Evolutionary conservation across 495 filamentous ascomycete genomes (phyloP), one percentile per base, ranked within the genome.

Genomic region (Cercophora scortea): DNA sequence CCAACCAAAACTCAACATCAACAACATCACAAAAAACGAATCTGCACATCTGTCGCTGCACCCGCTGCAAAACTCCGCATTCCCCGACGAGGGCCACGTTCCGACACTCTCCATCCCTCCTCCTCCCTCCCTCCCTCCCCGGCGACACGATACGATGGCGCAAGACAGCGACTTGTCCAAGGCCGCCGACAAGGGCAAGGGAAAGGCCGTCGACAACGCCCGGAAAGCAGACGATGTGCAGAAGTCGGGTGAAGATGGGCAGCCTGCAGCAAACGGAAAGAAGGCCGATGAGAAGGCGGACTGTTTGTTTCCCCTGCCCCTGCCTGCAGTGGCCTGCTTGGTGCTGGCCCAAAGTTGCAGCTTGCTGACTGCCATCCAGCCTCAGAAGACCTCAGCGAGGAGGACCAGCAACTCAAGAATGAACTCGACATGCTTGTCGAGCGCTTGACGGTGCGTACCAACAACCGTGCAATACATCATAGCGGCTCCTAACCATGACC

Each of bases 341-440:
- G 49, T 56, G 10, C 1, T 32, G 1, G 17, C 2, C 11, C 49
- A 55, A n/a, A n/a, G n/a, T 6, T 10, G 19, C 35, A 17, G 18
- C 16, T 54, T 48, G 55, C 61, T 63, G 50, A 71, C 67, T 59
- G 44, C 47, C 8, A 17, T 35, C 19, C 51, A 59, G 51, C 55
- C 71, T 71, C 71, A 56, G 64, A 96, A 69, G 93, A 99, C 69
- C 84, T 99, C 56, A 97, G 82, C 66, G 93, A 97, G 61, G 93
- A 99, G 69, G 93, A 99, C 60, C 91, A 96, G 68, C 88, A 95
- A 73, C 82, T 99, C 61, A 99, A 97, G 76, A 89, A 80, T 65
- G 94, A 97, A 73, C 88, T 99, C 49, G 93, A 99, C 62, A 96
- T 96, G 94, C 79, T 97, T 33, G 92, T 96, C 11, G 91, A 97